Conservation (phyloP, 2,329 filamentous ascomycete genomes). For the Epichloe gansuensis region DNA sequence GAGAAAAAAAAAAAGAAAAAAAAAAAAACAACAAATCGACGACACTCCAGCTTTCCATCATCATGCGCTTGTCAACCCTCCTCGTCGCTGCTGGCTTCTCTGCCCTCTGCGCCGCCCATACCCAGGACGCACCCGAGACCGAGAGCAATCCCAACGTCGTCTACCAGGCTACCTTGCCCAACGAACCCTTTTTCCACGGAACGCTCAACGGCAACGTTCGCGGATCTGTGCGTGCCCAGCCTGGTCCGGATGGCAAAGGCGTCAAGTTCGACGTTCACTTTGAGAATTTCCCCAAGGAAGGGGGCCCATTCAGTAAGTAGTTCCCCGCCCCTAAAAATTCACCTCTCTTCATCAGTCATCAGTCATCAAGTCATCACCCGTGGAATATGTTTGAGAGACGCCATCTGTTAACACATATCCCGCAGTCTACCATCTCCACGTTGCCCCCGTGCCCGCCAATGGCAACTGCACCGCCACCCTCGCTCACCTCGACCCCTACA, state of each 20-base stretch:
- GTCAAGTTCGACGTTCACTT: slow-evolving; percentile 43
- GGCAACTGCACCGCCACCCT: slow-evolving; percentile 61
- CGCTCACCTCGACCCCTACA: slow-evolving; percentile 58
- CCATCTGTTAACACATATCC: not conserved
- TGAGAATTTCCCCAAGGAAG: slow-evolving; percentile 42
- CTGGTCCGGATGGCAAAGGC: slow-evolving; percentile 37
- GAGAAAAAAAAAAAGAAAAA: too few relatives aligned
- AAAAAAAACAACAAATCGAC: not conserved
- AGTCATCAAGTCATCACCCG: too few relatives aligned
- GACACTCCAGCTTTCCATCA: not conserved
- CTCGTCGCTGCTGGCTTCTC: not conserved
- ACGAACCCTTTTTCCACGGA: slow-evolving; percentile 39
- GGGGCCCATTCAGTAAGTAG: slow-evolving; percentile 46
- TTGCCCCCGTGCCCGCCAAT: slow-evolving; percentile 43
- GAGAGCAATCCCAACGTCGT: slow-evolving; percentile 41
- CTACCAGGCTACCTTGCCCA: slow-evolving; percentile 45
- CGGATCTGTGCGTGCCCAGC: slow-evolving; percentile 35
- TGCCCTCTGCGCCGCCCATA: slow-evolving; percentile 14
- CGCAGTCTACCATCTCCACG: slow-evolving; percentile 62
- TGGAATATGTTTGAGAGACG: not conserved
- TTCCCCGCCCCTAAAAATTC: slow-evolving; percentile 5
- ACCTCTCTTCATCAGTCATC: not conserved
- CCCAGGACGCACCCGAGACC: slow-evolving; percentile 36
- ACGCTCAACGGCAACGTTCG: slow-evolving; percentile 31
- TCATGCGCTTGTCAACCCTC: slow-evolving; percentile 1